Conservation (phyloP, 495 filamentous ascomycete species). For the Trichoderma erinaceum region DNA sequence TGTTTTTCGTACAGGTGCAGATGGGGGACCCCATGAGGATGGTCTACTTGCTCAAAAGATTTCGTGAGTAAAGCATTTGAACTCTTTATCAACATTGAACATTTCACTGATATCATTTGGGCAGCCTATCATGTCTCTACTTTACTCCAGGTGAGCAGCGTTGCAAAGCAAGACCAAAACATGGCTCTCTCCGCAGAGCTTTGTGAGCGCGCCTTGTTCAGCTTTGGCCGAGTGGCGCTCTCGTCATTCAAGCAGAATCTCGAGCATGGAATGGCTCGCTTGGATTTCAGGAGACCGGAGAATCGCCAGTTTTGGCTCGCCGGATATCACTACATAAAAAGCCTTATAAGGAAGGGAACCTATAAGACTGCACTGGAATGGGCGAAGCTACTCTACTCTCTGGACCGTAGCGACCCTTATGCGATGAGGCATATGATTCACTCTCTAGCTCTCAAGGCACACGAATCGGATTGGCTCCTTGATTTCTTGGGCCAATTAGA, state of each 20-base stretch:
- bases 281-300: constrained; percentile 73
- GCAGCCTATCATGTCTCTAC: constrained; percentile 82
- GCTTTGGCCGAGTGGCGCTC: constrained; percentile 78
- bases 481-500: constrained; percentile 56
- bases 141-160: constrained; percentile 84
- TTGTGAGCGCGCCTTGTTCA: constrained; percentile 86
- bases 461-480: constrained; percentile 69
- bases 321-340: constrained; percentile 78
- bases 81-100: background rate
- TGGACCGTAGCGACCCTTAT: constrained; percentile 81
- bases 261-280: constrained; percentile 67
- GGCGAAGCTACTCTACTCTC: constrained; percentile 72
- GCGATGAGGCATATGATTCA: constrained; percentile 72
- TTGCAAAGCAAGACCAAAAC: constrained; percentile 84
- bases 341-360: constrained; percentile 82
- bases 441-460: constrained; percentile 71
- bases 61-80: constrained; percentile 32
- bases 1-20: constrained; percentile 74
- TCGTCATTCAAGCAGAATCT: constrained; percentile 70
- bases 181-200: constrained; percentile 78
- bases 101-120: constrained; percentile 18
- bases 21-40: constrained; percentile 69
- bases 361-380: constrained; percentile 91
- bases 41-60: constrained; percentile 36
- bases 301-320: constrained; percentile 92